phyloP scores from a whole-genome alignment of 768 basidiomycete species.

The Naganishia kalamii region DNA sequence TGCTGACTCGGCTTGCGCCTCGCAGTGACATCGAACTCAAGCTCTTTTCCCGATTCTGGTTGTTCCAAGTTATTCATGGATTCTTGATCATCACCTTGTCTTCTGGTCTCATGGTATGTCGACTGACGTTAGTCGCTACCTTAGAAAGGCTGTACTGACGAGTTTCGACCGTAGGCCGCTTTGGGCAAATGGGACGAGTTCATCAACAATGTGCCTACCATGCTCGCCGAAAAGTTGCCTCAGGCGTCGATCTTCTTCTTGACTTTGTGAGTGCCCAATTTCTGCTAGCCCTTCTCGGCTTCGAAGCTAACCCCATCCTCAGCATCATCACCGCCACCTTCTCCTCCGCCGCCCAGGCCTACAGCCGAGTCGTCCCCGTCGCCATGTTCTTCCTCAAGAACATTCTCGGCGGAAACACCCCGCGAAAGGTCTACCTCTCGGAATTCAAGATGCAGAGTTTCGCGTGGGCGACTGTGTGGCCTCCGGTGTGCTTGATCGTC shows the following conservation, averaged over 20 bases:
- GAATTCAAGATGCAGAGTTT: slow-evolving; percentile 31
- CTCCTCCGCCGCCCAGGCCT: slow-evolving; percentile 38
- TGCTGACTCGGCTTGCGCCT: background rate
- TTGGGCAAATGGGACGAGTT: background rate
- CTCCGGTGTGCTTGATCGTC: slow-evolving; percentile 42
- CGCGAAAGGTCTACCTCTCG: slow-evolving; percentile 41
- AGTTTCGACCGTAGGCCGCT: background rate
- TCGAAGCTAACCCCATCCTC: background rate
- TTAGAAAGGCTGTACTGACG: too few relatives aligned
- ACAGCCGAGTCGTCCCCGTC: slow-evolving; percentile 41
- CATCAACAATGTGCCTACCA: slow-evolving; percentile 9
- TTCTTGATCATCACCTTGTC: slow-evolving; percentile 47
- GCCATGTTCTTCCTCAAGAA: slow-evolving; percentile 39
- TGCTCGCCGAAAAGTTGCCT: slow-evolving; percentile 41
- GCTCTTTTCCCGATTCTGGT: slow-evolving; percentile 45
- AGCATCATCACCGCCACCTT: slow-evolving; percentile 42
- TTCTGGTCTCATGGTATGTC: slow-evolving; percentile 37
- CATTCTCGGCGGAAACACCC: slow-evolving; percentile 44
- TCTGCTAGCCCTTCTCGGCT: background rate
- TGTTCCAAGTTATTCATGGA: slow-evolving; percentile 48
- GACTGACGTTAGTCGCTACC: too few relatives aligned
- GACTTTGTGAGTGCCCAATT: slow-evolving; percentile 34
- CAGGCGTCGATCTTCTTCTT: slow-evolving; percentile 47
- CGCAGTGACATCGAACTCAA: slow-evolving; percentile 43
- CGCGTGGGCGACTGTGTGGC: slow-evolving; percentile 38